A percentile compares a stretch with the other conserved stretches of the same genome.
Conservation (phyloP, 768 basidiomycete species). For the Mycena rosella region DNA sequence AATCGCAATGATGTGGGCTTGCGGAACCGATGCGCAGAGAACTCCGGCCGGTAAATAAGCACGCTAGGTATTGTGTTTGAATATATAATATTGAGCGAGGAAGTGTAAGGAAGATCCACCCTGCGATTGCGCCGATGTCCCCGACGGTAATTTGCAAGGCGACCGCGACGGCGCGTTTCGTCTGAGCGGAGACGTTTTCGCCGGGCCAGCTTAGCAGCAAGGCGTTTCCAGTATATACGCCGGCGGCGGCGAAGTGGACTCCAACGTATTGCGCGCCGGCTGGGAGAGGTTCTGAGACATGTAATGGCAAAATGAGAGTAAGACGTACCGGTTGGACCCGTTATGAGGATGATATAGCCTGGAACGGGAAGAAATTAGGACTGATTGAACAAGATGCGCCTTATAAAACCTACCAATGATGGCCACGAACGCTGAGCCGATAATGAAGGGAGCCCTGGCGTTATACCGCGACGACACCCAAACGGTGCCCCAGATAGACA, state of each 20-base stretch:
- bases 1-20: conserved; percentile 71
- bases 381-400: not conserved
- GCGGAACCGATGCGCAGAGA: conserved; percentile 61
- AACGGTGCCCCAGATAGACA: conserved; percentile 63
- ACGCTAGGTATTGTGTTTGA: conserved; percentile 47
- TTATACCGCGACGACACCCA: conserved; percentile 64
- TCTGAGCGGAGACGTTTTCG: conserved; percentile 78
- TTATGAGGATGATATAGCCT: conserved; percentile 71
- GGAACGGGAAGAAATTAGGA: not conserved
- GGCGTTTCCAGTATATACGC: conserved; percentile 70
- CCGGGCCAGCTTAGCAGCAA: conserved; percentile 71
- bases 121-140: conserved; percentile 70
- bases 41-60: conserved; percentile 66
- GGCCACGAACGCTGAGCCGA: conserved; percentile 60
- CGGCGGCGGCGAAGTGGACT: conserved; percentile 66
- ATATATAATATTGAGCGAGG: not conserved
- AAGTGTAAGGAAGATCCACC: conserved; percentile 43
- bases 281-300: conserved; percentile 31
- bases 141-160: conserved; percentile 76
- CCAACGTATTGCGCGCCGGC: conserved; percentile 70
- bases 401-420: conserved; percentile 62
- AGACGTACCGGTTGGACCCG: conserved; percentile 58
- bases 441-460: conserved; percentile 65
- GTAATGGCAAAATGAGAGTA: not conserved
- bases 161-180: conserved; percentile 72